Base-by-base conservation (phyloP, 2,329 filamentous ascomycete species). In the Microascus cirrosus region DNA sequence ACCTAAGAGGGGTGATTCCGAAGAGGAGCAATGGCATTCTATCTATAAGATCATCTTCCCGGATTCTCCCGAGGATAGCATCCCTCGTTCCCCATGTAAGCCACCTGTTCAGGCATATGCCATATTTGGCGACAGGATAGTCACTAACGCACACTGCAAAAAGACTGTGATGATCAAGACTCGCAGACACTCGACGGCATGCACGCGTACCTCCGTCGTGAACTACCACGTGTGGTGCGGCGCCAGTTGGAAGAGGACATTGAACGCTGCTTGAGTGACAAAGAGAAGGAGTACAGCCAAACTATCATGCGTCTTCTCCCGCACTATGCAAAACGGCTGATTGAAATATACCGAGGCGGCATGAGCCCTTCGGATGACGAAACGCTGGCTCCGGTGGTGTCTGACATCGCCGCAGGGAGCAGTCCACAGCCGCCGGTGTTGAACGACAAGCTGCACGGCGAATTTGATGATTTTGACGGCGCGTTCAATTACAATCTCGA, bases 41-140 rank as follows among this genome's bases (percentile, higher is more conserved):
- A 55, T 58, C 28, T 58, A 58, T 22, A 55, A 51, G 35, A 55
- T 58, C 28, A 55, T 58, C 39, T 55, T 55, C 22, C 57, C 57
- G 7, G 53, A 58, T 28, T 39, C 53, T 10, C 52, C 45, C 15
- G 53, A 51, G 15, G 54, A 56, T 28, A 36, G 22, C 35, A 48
- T 55, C 1, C 57, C 57, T 32, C 28, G 28, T 32, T 55, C 57
- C 0, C 57, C 57, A 5, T 58, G 57, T 58, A 55, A 58, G 57
- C 52, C 13, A 13, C 22, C 13, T 13, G 10, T 28, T 11, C 11
- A 7, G 18, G 15, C 2, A 20, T n/a, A 32, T n/a, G 11, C 7
- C 20, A 24, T 18, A 22, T 20, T 18, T 39, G 20, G 13, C 13
- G 34, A 56, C 24, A 6, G n/a, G 32, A 2, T n/a, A n/a, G 3